phyloP scores from a whole-genome alignment of 228 moss, liverwort and hornwort species.

The Sphagnum fallax region DNA sequence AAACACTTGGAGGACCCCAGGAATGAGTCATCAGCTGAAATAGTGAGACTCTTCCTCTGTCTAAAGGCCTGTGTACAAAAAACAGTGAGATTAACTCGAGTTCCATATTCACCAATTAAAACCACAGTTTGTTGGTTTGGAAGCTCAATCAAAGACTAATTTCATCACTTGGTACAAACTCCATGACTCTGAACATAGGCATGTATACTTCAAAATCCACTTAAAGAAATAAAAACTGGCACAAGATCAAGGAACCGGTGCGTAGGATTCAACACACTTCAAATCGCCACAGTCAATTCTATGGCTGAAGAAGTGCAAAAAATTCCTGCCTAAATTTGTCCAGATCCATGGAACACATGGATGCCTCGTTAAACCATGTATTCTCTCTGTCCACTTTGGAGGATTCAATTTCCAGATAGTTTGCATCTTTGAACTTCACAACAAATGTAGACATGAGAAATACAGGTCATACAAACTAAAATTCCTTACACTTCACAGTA shows the following conservation, averaged over 20 bases:
- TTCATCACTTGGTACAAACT: no score
- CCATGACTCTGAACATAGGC: no score
- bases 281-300: not conserved
- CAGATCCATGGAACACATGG: no score
- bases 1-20: constrained; percentile 31
- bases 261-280: not conserved
- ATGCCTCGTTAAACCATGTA: no score
- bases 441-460: no score
- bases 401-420: no score
- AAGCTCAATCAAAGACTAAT: not conserved
- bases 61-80: constrained; percentile 11
- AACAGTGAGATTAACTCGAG: not conserved
- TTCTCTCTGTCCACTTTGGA: no score
- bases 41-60: constrained; percentile 23
- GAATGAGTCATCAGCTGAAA: constrained; percentile 26
- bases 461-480: no score
- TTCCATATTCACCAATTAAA: not conserved
- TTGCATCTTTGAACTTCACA: no score
- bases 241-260: not conserved
- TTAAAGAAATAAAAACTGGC: not conserved
- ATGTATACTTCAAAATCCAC: not conserved
- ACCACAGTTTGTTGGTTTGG: not conserved
- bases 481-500: no score
- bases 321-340: not conserved
- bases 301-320: not conserved